Conservation (phyloP, 163 green algal species). For the Scenedesmus sp. region DNA sequence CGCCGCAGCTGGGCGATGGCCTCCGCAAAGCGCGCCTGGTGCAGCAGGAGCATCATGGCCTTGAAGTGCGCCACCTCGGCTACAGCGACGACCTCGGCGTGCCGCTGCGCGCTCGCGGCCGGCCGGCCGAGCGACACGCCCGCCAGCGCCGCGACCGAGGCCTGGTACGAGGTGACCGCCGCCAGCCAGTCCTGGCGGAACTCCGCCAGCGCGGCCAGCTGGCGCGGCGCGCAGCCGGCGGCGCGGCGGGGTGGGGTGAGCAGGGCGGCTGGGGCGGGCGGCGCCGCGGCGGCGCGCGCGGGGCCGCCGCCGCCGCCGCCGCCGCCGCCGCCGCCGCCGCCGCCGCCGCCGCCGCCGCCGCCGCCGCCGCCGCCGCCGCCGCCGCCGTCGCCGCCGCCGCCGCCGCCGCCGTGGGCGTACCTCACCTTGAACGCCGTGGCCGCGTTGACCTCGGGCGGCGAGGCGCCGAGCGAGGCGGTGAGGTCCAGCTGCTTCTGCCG, state of each 20-base stretch:
- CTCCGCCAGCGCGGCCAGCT: conserved; percentile 81
- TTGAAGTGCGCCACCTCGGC: conserved; percentile 85
- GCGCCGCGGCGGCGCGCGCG: no score
- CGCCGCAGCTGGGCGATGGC: conserved; percentile 71
- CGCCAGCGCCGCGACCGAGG: conserved; percentile 66
- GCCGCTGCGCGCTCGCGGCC: conserved; percentile 32
- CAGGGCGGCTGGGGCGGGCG: no score
- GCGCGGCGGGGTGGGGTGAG: no score
- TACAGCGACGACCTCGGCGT: conserved; percentile 52
- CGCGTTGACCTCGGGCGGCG: conserved; percentile 58
- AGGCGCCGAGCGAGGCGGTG: conserved; percentile 30
- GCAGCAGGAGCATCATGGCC: conserved; percentile 81
- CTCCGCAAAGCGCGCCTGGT: conserved; percentile 68
- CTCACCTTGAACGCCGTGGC: conserved; percentile 74
- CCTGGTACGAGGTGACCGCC: conserved; percentile 79
- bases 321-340: no score
- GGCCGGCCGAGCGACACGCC: conserved; percentile 46
- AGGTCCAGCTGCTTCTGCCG: conserved; percentile 23
- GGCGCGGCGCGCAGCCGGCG: no score
- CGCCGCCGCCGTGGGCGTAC: background rate
- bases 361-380: background rate
- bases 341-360: background rate
- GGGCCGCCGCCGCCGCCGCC: no score
- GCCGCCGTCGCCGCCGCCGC: background rate
- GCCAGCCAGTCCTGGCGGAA: conserved; percentile 83